Evolutionary conservation across 2,329 filamentous ascomycete genomes (phyloP), one percentile per base, ranked within the genome.

Genomic region (Rhynchosporium agropyri): DNA sequence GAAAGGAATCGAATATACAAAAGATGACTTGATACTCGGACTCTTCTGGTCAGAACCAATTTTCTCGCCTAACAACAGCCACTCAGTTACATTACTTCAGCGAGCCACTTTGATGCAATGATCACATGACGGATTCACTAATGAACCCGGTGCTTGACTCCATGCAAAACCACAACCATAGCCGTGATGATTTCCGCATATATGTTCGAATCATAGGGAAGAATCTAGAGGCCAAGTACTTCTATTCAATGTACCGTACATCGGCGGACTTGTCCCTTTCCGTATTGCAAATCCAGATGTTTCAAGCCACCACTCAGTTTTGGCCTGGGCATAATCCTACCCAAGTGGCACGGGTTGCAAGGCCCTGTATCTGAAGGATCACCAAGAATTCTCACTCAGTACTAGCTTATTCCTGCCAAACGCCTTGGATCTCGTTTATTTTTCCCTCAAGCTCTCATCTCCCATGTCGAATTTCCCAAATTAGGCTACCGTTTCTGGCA

Each of bases 101-200:
- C 12, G 31, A 53, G 50, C 50, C 50, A 53, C 50, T 38, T n/a
- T 53, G 50, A 53, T 53, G 50, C 38, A 53, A 53, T 53, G 33
- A 9, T 53, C 50, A 53, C 50, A 53, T 53, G 50, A 53, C 29
- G 20, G 20, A 36, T 7, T 20, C 1, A 12, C 7, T 8, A 9
- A 20, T 20, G 20, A 20, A 1, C 20, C 20, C 20, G 20, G 20
- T 20, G 20, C 20, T 20, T 53, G 31, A 53, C 50, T 53, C 33
- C 31, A 38, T 20, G 20, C 20, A 20, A 20, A 20, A 20, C 20
- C 20, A 20, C 20, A 20, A 20, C 20, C 20, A 20, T 20, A 20
- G 20, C 20, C 20, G 20, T 20, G 20, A 20, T 20, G 20, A 20
- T 20, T 20, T 20, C 20, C 20, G 20, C 20, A 1, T 20, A 20